Conservation (phyloP, 2,329 filamentous ascomycete genomes). For the Colletotrichum liriopes region DNA sequence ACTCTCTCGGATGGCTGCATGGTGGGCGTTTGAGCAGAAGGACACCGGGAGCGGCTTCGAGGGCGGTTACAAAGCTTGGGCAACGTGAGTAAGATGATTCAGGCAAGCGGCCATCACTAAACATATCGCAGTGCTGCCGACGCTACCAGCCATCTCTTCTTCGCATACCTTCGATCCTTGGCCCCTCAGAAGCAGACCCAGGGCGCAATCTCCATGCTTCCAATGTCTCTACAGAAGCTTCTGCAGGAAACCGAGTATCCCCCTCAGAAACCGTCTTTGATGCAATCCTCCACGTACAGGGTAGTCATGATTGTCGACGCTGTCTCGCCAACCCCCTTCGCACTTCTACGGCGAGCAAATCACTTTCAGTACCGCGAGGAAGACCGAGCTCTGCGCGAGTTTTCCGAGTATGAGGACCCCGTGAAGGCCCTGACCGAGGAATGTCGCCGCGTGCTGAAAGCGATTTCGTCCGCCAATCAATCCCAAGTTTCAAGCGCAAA, state of each 20-base stretch:
- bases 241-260: constrained; percentile 96
- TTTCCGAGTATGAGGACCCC: constrained; percentile 91
- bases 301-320: constrained; percentile 97
- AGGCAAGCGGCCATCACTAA: constrained; percentile 46
- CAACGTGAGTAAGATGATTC: constrained; percentile 69
- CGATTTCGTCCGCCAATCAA: constrained; percentile 91
- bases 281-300: constrained; percentile 86
- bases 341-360: constrained; percentile 89
- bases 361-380: constrained; percentile 96
- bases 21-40: constrained; percentile 97
- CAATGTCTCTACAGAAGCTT: constrained; percentile 91
- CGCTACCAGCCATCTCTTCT: constrained; percentile 97
- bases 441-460: constrained; percentile 89
- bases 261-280: constrained; percentile 81
- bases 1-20: constrained; percentile 93
- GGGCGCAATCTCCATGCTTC: constrained; percentile 87
- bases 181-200: constrained; percentile 84
- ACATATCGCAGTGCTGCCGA: constrained; percentile 81
- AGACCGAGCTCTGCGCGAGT: constrained; percentile 86
- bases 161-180: constrained; percentile 93
- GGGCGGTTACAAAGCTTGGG: constrained; percentile 92
- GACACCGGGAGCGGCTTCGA: constrained; percentile 94
- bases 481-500: constrained; percentile 81
- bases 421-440: constrained; percentile 92
- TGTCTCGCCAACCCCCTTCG: constrained; percentile 94